Evolutionary conservation across 805 yeast species (phyloP).

Genomic region (Wickerhamiella galacta): DNA sequence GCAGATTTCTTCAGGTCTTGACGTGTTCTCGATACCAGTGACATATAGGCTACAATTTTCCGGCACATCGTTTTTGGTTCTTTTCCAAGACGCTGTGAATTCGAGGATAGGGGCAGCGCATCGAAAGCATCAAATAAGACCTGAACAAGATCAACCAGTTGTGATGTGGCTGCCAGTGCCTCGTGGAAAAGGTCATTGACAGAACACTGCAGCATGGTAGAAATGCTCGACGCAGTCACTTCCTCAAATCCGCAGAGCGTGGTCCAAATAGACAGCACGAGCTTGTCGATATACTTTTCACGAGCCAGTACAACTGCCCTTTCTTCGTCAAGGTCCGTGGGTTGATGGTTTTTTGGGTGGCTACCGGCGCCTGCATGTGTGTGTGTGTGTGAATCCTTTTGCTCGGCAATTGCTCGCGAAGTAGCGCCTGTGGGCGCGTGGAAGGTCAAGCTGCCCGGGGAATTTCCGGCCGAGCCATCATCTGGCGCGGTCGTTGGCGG

Average conservation of each 20-base stretch:
- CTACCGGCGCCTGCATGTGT: background rate
- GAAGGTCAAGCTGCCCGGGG: no score
- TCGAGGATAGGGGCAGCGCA: slow-evolving; percentile 7
- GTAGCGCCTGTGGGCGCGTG: no score
- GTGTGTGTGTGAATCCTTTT: no score
- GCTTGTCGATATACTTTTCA: slow-evolving; percentile 50
- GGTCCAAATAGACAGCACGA: slow-evolving; percentile 58
- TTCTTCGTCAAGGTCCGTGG: slow-evolving; percentile 2
- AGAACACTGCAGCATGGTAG: slow-evolving; percentile 78
- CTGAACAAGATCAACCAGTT: slow-evolving; percentile 55
- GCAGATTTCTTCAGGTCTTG: slow-evolving; percentile 12
- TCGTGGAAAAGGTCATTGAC: slow-evolving; percentile 51
- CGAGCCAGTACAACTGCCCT: slow-evolving; percentile 15
- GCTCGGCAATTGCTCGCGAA: no score
- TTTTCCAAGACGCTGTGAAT: slow-evolving; percentile 17
- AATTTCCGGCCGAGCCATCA: background rate
- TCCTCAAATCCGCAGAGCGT: slow-evolving; percentile 81
- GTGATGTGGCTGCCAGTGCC: slow-evolving; percentile 56
- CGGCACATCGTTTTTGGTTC: slow-evolving; percentile 82
- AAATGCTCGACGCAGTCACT: slow-evolving; percentile 70
- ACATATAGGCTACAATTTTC: slow-evolving; percentile 76
- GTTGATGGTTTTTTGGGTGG: background rate
- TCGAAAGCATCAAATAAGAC: slow-evolving; percentile 66
- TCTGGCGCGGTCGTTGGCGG: background rate
- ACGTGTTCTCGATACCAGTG: slow-evolving; percentile 51